Evolutionary conservation across 2,329 filamentous ascomycete species (phyloP).

Genomic region (Gnomoniopsis sp.): DNA sequence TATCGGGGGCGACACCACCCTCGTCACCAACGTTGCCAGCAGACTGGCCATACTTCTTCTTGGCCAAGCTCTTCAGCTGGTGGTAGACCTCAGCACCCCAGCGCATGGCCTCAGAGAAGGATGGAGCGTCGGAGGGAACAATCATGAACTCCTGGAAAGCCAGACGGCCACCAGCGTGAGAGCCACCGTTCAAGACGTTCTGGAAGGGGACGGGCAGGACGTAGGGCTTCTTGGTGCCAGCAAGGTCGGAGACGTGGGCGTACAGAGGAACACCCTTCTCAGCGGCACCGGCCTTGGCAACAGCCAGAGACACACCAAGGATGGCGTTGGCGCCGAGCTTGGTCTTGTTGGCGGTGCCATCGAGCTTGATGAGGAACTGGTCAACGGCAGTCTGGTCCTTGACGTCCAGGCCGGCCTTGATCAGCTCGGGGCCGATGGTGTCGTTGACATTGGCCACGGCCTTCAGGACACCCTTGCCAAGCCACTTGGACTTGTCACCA

Average conservation of each 20-base stretch:
- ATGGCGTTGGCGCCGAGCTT: constrained; percentile 88
- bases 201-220: constrained; percentile 89
- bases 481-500: constrained; percentile 83
- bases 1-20: constrained; percentile 98
- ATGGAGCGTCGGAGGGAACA: constrained; percentile 77
- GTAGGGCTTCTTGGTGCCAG: constrained; percentile 87
- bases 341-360: constrained; percentile 82
- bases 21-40: constrained; percentile 99
- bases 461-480: constrained; percentile 82
- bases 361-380: constrained; percentile 79
- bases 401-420: constrained; percentile 78
- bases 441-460: constrained; percentile 84
- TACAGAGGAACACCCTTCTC: constrained; percentile 87
- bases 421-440: constrained; percentile 74
- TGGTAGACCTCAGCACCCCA: constrained; percentile 98
- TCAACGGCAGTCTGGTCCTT: constrained; percentile 85
- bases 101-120: constrained; percentile 93
- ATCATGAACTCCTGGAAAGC: constrained; percentile 98
- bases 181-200: constrained; percentile 90
- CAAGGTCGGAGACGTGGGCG: constrained; percentile 81
- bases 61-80: constrained; percentile 91
- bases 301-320: constrained; percentile 77
- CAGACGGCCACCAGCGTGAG: constrained; percentile 93
- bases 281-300: constrained; percentile 85
- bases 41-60: constrained; percentile 99